A percentile compares a stretch with the other conserved stretches of the same genome.
Evolutionary conservation across 495 filamentous ascomycete species (phyloP).

Genomic region (Trichoderma erinaceum): DNA sequence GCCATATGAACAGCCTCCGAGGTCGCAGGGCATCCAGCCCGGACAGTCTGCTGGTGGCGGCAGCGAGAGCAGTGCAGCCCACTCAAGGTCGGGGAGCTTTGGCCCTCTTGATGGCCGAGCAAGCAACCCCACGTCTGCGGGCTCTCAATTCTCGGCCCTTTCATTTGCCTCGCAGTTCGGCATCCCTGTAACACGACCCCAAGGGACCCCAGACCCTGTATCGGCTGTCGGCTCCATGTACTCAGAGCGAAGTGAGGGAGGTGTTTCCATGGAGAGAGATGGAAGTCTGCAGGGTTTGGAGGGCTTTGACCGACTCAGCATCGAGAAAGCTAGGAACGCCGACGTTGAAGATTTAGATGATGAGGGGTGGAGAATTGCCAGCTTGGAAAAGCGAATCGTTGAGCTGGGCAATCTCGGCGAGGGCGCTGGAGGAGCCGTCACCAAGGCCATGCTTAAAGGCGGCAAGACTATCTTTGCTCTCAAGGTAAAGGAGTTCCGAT

Average conservation of each 20-base stretch:
- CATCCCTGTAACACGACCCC: slow-evolving; percentile 43
- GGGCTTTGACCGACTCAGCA: slow-evolving; percentile 63
- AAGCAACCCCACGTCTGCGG: slow-evolving; percentile 74
- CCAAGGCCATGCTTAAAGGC: slow-evolving; percentile 77
- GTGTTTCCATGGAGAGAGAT: slow-evolving; percentile 67
- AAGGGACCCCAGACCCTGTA: slow-evolving; percentile 73
- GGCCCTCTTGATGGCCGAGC: slow-evolving; percentile 64
- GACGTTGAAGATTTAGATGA: slow-evolving; percentile 95
- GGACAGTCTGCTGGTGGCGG: slow-evolving; percentile 61
- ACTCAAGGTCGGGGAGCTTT: slow-evolving; percentile 69
- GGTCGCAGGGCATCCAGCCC: slow-evolving; percentile 37
- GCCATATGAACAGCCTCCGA: slow-evolving; percentile 51
- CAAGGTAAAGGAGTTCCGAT: slow-evolving; percentile 53
- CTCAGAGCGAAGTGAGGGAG: slow-evolving; percentile 63
- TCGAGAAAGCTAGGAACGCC: slow-evolving; percentile 72
- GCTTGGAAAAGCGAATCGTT: slow-evolving; percentile 75
- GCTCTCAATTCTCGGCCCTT: slow-evolving; percentile 67
- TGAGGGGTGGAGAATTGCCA: slow-evolving; percentile 88
- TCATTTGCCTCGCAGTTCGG: slow-evolving; percentile 68
- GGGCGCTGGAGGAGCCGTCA: slow-evolving; percentile 93
- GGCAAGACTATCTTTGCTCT: slow-evolving; percentile 93
- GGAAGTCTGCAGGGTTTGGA: slow-evolving; percentile 61
- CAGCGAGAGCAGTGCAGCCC: slow-evolving; percentile 58
- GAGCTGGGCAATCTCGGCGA: slow-evolving; percentile 90
- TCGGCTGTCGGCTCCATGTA: slow-evolving; percentile 81